These are phyloP conservation scores for Brettanomyces naardenensis DNA, from an alignment of 805 yeast species.

Conservation along the genomic window DNA sequence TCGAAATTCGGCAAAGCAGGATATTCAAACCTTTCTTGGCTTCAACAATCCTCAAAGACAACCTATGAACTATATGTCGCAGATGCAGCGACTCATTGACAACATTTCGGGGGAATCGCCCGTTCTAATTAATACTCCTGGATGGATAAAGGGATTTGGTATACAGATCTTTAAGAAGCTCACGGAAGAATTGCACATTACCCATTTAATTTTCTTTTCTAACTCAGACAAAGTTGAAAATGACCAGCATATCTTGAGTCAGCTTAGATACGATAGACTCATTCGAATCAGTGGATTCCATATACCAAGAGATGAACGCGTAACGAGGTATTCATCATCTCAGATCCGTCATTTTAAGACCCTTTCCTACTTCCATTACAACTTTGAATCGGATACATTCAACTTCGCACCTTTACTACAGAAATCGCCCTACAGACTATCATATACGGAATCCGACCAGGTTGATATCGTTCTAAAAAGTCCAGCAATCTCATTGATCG, in stretches of 20 bases:
- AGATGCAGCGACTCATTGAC: constrained; percentile 33
- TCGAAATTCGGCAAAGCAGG: constrained; percentile 14
- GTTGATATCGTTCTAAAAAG: constrained; percentile 5
- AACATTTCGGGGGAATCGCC: constrained; percentile 24
- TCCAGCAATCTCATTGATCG: constrained; percentile 24
- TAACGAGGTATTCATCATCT: constrained; percentile 36
- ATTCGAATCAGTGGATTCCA: constrained; percentile 8
- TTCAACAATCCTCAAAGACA: constrained; percentile 59
- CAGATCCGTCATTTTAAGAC: constrained; percentile 46
- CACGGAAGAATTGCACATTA: constrained; percentile 39
- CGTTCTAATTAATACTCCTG: constrained; percentile 72
- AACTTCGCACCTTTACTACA: constrained; percentile 36
- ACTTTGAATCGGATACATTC: constrained; percentile 16
- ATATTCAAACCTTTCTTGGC: constrained; percentile 40
- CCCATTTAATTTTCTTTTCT: constrained; percentile 49
- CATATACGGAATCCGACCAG: constrained; percentile 23
- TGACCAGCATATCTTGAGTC: constrained; percentile 7
- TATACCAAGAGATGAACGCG: constrained; percentile 2
- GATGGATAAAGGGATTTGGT: constrained; percentile 90
- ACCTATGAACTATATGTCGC: constrained; percentile 46
- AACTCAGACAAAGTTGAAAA: constrained; percentile 11
- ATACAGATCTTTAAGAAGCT: constrained; percentile 50
- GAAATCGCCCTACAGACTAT: constrained; percentile 32
- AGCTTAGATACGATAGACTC: constrained; percentile 1
- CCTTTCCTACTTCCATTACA: constrained; percentile 45